Evolutionary conservation across 257 asterid species (phyloP).

Genomic region (Plantago major): DNA sequence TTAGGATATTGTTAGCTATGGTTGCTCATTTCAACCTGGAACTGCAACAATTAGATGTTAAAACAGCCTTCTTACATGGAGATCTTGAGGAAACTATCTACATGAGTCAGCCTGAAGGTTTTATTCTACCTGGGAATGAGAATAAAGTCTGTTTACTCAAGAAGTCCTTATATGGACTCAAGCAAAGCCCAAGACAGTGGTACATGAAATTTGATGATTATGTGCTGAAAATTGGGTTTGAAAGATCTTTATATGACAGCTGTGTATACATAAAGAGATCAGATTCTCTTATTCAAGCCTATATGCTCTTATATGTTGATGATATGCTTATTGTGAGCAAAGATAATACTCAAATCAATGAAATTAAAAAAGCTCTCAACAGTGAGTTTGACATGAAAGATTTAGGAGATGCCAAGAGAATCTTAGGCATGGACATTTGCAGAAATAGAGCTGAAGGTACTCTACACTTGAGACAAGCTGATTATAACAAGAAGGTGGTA

Average conservation of each 20-base stretch:
- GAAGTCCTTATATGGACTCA: background rate
- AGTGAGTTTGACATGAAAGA: too few relatives aligned
- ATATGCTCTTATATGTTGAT: background rate
- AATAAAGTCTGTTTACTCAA: background rate
- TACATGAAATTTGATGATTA: background rate
- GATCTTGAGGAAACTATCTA: background rate
- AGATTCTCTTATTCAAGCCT: background rate
- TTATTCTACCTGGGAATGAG: background rate
- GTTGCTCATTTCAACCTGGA: background rate
- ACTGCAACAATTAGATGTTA: background rate
- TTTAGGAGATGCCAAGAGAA: background rate
- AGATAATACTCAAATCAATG: background rate
- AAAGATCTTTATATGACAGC: background rate
- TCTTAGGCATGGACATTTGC: background rate
- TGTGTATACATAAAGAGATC: background rate
- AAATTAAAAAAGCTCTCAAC: too few relatives aligned
- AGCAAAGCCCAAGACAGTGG: background rate
- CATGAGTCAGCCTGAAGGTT: background rate
- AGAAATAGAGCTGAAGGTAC: background rate
- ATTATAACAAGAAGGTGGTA: too few relatives aligned
- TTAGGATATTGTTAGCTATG: background rate
- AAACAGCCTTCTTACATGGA: background rate
- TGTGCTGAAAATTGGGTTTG: background rate
- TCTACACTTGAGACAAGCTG: too few relatives aligned
- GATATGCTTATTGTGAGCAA: background rate